Conservation (phyloP, 1,284 basidiomycete genomes). For the Ceratobasidium papillatum region DNA sequence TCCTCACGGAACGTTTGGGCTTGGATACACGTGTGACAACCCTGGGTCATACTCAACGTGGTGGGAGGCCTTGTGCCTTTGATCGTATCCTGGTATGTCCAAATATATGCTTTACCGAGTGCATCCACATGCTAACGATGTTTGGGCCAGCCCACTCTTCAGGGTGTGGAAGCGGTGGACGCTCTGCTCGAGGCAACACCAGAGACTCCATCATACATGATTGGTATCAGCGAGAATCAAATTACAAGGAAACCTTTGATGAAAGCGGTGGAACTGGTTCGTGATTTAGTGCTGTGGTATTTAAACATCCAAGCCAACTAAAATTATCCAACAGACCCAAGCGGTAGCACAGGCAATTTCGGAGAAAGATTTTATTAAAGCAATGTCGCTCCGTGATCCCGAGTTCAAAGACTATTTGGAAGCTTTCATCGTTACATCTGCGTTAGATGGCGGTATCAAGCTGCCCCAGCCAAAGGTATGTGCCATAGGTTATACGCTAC, state of each 20-base stretch:
- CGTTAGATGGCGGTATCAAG: slow-evolving; percentile 65
- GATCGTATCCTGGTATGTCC: slow-evolving; percentile 86
- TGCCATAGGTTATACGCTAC: background rate
- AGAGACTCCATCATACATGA: slow-evolving; percentile 95
- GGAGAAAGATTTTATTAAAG: slow-evolving; percentile 84
- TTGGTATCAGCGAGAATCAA: slow-evolving; percentile 95
- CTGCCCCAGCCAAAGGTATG: slow-evolving; percentile 70
- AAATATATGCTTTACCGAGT: background rate
- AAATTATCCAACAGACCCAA: slow-evolving; percentile 68
- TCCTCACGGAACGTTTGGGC: slow-evolving; percentile 85
- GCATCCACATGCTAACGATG: slow-evolving; percentile 23
- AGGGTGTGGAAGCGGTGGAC: slow-evolving; percentile 93
- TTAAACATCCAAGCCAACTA: background rate
- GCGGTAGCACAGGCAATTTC: slow-evolving; percentile 85
- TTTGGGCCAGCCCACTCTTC: slow-evolving; percentile 81
- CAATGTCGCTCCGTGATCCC: slow-evolving; percentile 88
- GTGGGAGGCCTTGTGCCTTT: slow-evolving; percentile 90
- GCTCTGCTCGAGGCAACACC: slow-evolving; percentile 90
- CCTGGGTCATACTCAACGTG: slow-evolving; percentile 95
- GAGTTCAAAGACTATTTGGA: slow-evolving; percentile 90
- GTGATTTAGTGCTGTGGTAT: slow-evolving; percentile 39
- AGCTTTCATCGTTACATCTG: slow-evolving; percentile 81
- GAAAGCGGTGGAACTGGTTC: slow-evolving; percentile 88
- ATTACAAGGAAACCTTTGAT: slow-evolving; percentile 90
- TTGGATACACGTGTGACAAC: slow-evolving; percentile 98